Evolutionary conservation across 2,329 filamentous ascomycete species (phyloP), one percentile per base, ranked within the genome.

Genomic region (Juglanconis sp.): DNA sequence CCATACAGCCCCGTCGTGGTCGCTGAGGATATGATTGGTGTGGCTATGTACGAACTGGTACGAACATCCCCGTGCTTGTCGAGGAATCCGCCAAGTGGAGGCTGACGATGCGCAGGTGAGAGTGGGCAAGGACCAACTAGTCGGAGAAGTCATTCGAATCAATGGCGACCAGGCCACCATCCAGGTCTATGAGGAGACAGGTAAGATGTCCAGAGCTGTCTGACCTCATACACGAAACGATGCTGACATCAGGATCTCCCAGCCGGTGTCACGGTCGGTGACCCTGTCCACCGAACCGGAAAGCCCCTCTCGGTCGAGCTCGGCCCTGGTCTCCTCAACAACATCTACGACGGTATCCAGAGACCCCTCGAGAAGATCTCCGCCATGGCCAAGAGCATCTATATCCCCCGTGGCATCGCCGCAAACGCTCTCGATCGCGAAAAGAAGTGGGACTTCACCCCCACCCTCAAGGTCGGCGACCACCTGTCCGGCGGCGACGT

Each of bases 21-120:
- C 69, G 95, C 94, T 74, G 94, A 98, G 81, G 88, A 97, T 78
- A 96, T 99, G 93, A 92, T 94, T 73, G 95, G 95, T 76, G 95
- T 95, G 84, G 93, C 95, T 77, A 99, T 99, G 95, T 97, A 98
- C 87, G 95, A 99, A 81, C 84, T 99, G 81, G 92, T 92, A 82
- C 69, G 87, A 76, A 53, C 32, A 24, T 31, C n/a, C 46, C 34
- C 32, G 9, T 24, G 24, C 24, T 10, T 9, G 9, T 35, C 34
- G 31, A 13, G 36, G 36, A 15, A 9, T 24, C 46, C 11, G n/a
- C 4, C 10, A 9, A 34, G 17, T 17, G 15, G 51, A 47, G 52
- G 56, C 65, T 65, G n/a, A 63, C 48, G 36, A 11, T 6, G 38
- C 11, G 51, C 70, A 94, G 91, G 93, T 96, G 75, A 90, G 85